These are phyloP conservation scores for Micromonas pusilla DNA, from an alignment of 139 green algal genomes.

Conservation along the genomic window DNA sequence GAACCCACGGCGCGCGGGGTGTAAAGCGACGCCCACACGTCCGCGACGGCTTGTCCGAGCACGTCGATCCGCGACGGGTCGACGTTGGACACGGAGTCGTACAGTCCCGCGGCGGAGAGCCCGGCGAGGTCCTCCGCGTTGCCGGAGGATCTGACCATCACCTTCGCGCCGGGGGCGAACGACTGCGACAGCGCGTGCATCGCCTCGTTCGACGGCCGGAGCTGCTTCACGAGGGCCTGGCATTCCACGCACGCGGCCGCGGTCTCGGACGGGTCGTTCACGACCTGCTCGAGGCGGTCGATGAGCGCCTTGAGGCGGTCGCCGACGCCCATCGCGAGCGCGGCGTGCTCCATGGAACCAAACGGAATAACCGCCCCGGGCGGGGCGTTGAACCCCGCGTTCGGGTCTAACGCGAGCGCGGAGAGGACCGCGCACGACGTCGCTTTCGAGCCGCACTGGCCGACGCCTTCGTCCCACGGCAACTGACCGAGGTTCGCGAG, in stretches of 20 bases:
- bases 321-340: background rate
- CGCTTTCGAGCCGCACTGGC: background rate
- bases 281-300: background rate
- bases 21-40: constrained; percentile 72
- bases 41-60: background rate
- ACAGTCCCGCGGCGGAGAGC: constrained; percentile 83
- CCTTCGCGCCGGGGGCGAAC: background rate
- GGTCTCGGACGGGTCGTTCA: background rate
- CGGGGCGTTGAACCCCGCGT: constrained; percentile 50
- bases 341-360: constrained; percentile 69
- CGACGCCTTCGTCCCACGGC: background rate
- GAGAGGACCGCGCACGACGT: background rate
- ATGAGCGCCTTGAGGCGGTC: background rate
- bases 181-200: background rate
- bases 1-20: constrained; percentile 76
- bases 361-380: constrained; percentile 73
- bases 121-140: constrained; percentile 94
- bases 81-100: constrained; percentile 82
- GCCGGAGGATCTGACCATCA: constrained; percentile 72
- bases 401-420: background rate
- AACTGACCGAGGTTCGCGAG: background rate
- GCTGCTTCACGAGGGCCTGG: background rate
- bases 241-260: background rate
- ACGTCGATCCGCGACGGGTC: background rate
- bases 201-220: background rate